A percentile compares a stretch with the other conserved stretches of the same genome.
Conservation (phyloP, 352 stramenopile genomes). For the Globisporangium paddicum region DNA sequence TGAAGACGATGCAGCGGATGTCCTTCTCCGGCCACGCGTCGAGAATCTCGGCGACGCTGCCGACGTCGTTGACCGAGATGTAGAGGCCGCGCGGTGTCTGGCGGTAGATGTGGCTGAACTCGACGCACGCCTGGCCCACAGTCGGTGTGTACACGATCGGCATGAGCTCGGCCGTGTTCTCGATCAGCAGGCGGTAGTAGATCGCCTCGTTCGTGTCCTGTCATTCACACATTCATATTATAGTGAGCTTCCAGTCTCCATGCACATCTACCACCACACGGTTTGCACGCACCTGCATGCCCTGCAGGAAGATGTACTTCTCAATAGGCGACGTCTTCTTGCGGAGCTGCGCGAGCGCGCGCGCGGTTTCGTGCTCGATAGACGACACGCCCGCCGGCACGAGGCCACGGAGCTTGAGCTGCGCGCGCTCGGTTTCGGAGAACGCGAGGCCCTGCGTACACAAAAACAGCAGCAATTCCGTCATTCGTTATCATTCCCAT, state of each 20-base stretch:
- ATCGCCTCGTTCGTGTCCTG: conserved; percentile 87
- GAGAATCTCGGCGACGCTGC: conserved; percentile 86
- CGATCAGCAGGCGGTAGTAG: conserved; percentile 90
- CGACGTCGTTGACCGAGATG: conserved; percentile 81
- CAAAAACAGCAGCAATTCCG: background rate
- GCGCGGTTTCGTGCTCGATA: conserved; percentile 85
- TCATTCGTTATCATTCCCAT: background rate
- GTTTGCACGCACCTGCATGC: conserved; percentile 66
- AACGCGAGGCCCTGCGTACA: conserved; percentile 86
- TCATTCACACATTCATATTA: background rate
- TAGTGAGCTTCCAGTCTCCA: background rate
- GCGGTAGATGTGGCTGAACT: conserved; percentile 91
- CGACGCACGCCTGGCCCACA: conserved; percentile 89
- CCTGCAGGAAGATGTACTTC: conserved; percentile 94
- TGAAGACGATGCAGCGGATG: conserved; percentile 96
- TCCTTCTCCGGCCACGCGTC: conserved; percentile 96
- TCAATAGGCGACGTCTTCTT: conserved; percentile 82
- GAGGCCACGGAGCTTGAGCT: conserved; percentile 88
- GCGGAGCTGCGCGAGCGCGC: conserved; percentile 74
- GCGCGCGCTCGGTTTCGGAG: conserved; percentile 83
- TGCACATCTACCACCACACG: too few relatives aligned
- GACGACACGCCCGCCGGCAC: conserved; percentile 81
- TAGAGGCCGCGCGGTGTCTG: conserved; percentile 91
- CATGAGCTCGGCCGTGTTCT: conserved; percentile 91
- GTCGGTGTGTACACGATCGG: conserved; percentile 98